Base-by-base conservation (phyloP, 2,329 filamentous ascomycete genomes). In the Dothiorella sarmentorum region DNA sequence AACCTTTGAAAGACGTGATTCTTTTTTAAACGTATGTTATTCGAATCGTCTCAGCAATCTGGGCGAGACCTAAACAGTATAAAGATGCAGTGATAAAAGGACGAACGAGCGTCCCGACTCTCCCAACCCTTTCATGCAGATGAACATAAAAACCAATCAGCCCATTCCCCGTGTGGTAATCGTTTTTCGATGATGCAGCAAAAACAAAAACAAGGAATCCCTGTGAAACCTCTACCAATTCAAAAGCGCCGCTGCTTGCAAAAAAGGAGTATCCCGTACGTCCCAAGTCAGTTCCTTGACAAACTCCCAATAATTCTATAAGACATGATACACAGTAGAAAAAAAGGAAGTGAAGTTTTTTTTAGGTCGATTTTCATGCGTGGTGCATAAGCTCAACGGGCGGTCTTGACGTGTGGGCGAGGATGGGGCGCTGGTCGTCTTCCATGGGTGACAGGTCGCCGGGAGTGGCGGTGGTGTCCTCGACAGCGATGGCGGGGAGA, bases 401-500 rank as follows among this genome's bases (percentile, higher is more conserved):
- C 24, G 73, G 73, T 56, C 73, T 64, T 11, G 71, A 58, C 9
- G 73, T 75, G 42, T 72, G 68, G 4, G 37, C 57, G 40, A 53
- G 27, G 22, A 52, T 43, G 37, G 56, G 45, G 5, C 45, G 47
- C 20, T 42, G 27, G 18, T 55, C 35, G n/a, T 60, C 42, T 18
- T 60, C 58, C 27, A 59, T 45, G 15, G 47, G 47, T 20, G 37
- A 45, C 59, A 78, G 72, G 27, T 82, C 80, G 35, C 75, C 76
- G 2, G 77, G 75, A 26, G 69, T 74, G 29, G 71, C 73, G 2
- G 76, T 83, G 11, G 80, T 84, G 69, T 87, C 84, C 68, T 85
- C 83, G 2, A 87, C 83, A 66, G 83, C 81, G 35, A 87, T 85
- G 2, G 82, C 83, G 1, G 85, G 85, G 37, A 87, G 69, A 62